A percentile compares a stretch with the other conserved stretches of the same genome.
Conservation (phyloP, 371 early-diverging fungal genomes). For the Circinella umbellata region DNA sequence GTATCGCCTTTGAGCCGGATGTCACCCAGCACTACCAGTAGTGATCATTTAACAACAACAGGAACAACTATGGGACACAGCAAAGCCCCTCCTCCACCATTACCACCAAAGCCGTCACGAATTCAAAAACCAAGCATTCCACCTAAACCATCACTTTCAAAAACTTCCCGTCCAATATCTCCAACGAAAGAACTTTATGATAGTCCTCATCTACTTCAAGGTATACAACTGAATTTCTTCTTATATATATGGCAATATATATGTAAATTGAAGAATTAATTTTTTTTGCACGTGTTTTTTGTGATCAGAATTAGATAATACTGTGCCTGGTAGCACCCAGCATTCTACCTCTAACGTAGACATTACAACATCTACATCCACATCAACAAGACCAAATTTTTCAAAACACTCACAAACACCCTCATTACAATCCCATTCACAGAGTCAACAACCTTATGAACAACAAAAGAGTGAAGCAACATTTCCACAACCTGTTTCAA, state of each 20-base stretch:
- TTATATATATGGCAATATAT: neutral
- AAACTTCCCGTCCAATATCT: conserved; percentile 16
- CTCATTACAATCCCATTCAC: neutral
- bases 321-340: conserved; percentile 4
- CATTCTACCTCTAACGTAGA: neutral
- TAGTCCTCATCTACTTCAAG: neutral
- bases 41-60: neutral
- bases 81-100: conserved; percentile 23
- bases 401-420: neutral
- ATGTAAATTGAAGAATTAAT: neutral
- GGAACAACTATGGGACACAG: neutral
- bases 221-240: neutral
- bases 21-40: neutral
- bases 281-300: conserved; percentile 8
- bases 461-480: conserved; percentile 2
- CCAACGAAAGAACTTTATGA: conserved; percentile 11
- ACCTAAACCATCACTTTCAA: conserved; percentile 18
- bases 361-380: conserved; percentile 1
- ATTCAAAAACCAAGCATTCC: conserved; percentile 25
- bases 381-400: neutral
- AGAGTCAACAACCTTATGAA: neutral
- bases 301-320: neutral
- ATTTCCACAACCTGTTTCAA: neutral
- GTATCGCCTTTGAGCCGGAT: conserved; percentile 1
- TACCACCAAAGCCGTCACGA: conserved; percentile 28